Conservation (phyloP, 2,329 filamentous ascomycete species). For the Westerdykella aurantiaca region DNA sequence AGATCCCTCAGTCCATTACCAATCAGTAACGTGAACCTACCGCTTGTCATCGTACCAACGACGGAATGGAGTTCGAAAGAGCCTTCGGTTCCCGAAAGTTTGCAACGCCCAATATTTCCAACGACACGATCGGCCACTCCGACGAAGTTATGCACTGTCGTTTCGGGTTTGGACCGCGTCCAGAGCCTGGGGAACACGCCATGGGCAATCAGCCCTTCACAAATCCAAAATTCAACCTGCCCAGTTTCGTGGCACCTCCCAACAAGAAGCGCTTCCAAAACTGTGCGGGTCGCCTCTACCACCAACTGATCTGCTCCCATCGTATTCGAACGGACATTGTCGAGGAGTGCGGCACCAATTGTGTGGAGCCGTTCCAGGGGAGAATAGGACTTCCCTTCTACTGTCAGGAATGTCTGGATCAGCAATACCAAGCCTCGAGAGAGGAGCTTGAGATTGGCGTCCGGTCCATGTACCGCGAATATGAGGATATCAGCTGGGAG, state of each 20-base stretch:
- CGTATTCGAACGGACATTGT: slow-evolving; percentile 32
- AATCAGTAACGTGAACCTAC: too few relatives aligned
- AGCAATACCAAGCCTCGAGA: slow-evolving; percentile 23
- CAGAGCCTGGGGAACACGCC: slow-evolving; percentile 8
- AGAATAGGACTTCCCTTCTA: slow-evolving; percentile 18
- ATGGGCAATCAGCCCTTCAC: slow-evolving; percentile 2
- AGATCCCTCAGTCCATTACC: too few relatives aligned
- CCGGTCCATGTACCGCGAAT: slow-evolving; percentile 22
- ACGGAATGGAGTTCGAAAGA: too few relatives aligned
- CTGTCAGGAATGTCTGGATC: slow-evolving; percentile 31
- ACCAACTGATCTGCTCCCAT: slow-evolving; percentile 33
- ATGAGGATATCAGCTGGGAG: slow-evolving; percentile 25
- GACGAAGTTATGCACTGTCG: slow-evolving; percentile 30
- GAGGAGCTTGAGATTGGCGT: slow-evolving; percentile 21
- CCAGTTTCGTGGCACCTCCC: slow-evolving; percentile 7
- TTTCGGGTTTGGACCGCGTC: slow-evolving; percentile 29
- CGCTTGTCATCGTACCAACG: too few relatives aligned
- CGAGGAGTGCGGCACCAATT: slow-evolving; percentile 33
- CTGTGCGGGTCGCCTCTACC: slow-evolving; percentile 32
- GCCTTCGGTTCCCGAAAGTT: too few relatives aligned
- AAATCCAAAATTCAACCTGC: slow-evolving; percentile 1
- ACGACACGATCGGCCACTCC: slow-evolving; percentile 30
- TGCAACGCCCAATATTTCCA: slow-evolving; percentile 11
- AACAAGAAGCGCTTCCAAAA: slow-evolving; percentile 27
- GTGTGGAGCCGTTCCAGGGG: slow-evolving; percentile 24